These are phyloP conservation scores for Waitea zeae DNA, from an alignment of 1,284 basidiomycete species.

Conservation along the genomic window DNA sequence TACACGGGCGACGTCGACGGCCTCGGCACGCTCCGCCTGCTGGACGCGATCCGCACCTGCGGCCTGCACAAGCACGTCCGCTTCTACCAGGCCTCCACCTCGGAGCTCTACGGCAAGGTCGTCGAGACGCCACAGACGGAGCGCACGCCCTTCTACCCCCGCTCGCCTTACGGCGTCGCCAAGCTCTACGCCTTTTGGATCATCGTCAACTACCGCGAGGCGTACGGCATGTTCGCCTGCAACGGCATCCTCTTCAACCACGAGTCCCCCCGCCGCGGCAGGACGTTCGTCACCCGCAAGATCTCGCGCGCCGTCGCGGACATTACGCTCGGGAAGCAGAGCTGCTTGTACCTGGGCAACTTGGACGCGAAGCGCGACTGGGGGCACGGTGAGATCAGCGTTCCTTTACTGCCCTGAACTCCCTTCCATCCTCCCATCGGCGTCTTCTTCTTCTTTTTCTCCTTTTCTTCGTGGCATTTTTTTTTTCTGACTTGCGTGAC, in stretches of 20 bases:
- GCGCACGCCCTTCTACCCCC: conserved; percentile 87
- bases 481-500: not conserved
- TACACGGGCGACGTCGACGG: conserved; percentile 91
- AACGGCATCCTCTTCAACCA: conserved; percentile 91
- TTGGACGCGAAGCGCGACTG: conserved; percentile 84
- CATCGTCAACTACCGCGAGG: conserved; percentile 81
- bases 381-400: conserved; percentile 94
- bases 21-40: conserved; percentile 76
- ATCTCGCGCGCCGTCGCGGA: conserved; percentile 82
- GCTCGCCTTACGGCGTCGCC: conserved; percentile 81
- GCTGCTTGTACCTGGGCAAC: conserved; percentile 81
- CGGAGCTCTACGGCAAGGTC: conserved; percentile 87
- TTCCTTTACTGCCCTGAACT: too few relatives aligned
- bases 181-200: conserved; percentile 86
- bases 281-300: conserved; percentile 90
- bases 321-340: conserved; percentile 71
- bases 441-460: not conserved
- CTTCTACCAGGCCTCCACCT: conserved; percentile 90
- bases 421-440: too few relatives aligned
- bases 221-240: conserved; percentile 84
- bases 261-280: conserved; percentile 78
- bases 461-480: not conserved
- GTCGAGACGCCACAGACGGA: conserved; percentile 83
- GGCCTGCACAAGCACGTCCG: conserved; percentile 74
- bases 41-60: conserved; percentile 85